phyloP scores from a whole-genome alignment of 345 rosid species.

The Gossypium anomalum region DNA sequence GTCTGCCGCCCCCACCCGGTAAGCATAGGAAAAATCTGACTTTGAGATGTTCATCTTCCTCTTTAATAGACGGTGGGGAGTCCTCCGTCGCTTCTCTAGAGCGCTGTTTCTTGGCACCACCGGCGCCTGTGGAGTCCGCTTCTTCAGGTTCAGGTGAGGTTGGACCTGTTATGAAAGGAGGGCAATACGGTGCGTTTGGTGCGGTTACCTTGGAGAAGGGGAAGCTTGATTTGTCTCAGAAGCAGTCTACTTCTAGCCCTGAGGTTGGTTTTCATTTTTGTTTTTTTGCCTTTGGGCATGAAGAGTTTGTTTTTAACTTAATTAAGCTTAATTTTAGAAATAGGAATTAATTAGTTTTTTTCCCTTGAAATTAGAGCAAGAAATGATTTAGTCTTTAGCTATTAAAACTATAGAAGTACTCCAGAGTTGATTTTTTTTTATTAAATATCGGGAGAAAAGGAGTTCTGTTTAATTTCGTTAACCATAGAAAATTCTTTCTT shows the following conservation, averaged over 20 bases:
- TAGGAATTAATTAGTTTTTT: not conserved
- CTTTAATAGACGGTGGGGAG: slow-evolving; percentile 41
- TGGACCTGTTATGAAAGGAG: slow-evolving; percentile 76
- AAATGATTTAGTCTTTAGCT: not conserved
- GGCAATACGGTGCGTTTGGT: slow-evolving; percentile 57
- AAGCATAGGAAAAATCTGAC: slow-evolving; percentile 33
- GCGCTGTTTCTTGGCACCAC: slow-evolving; percentile 47
- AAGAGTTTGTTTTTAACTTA: not conserved
- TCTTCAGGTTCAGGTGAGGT: slow-evolving; percentile 30
- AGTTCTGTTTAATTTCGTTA: not conserved
- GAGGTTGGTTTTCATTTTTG: slow-evolving; percentile 44
- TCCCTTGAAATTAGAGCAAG: not conserved
- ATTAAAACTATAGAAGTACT: not conserved
- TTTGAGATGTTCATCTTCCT: slow-evolving; percentile 32
- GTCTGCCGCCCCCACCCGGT: slow-evolving; percentile 19
- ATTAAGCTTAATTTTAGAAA: not conserved
- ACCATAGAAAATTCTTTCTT: not conserved
- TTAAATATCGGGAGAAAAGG: not conserved
- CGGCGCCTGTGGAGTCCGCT: slow-evolving; percentile 24
- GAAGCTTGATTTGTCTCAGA: slow-evolving; percentile 67
- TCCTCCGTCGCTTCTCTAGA: slow-evolving; percentile 43
- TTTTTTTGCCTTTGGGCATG: not conserved
- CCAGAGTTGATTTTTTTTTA: not conserved
- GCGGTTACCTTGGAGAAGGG: slow-evolving; percentile 89
- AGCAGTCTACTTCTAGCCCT: slow-evolving; percentile 52